Base-by-base conservation (phyloP, 805 yeast genomes). In the Saturnispora serradocipensis region DNA sequence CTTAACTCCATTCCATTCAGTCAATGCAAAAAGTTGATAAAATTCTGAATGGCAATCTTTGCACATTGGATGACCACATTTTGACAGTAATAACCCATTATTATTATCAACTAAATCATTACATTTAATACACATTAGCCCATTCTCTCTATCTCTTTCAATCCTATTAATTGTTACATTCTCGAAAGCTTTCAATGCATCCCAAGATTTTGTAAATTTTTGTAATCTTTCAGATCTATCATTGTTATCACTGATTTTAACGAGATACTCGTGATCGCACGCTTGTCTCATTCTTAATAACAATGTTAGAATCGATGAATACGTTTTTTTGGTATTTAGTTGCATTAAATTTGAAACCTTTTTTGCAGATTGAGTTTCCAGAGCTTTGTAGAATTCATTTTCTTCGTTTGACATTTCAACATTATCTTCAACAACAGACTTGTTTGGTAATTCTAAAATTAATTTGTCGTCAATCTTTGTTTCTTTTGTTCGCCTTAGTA, bases 201-300 rank as follows among this genome's bases (percentile, higher is more conserved):
- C 45, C 51, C 45, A 60, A 5, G 58, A 58, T 32, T 67, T 54
- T 53, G 66, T 56, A 67, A 71, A 65, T 51, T 64, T 64, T 24
- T 65, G 59, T 52, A 65, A 57, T 54, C 61, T 68, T 54, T 66
- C 66, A 55, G 67, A 56, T 50, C 74, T 67, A 57, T 70, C 73
- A 66, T 71, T 56, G 18, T 63, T 64, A 45, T 67, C 67, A 13
- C 96, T 90, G 46, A 86, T 73, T 53, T 78, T 75, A 25, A 86
- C 91, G 52, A 90, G 69, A 60, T 77, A 82, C 39, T 82, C 79
- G 63, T 88, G 97, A 61, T 85, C 81, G 61, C 96, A 86, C 3
- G 95, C 90, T 67, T 90, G 97, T 53, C 98, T 75, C 59, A 90
- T 70, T 47, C 97, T 75, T 45, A 90, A 69, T 48, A 90, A 73